Percentiles rank a stretch among this genome's conserved stretches.
These are phyloP conservation scores for Trametes gibbosa DNA, from an alignment of 768 basidiomycete species.

Conservation along the genomic window DNA sequence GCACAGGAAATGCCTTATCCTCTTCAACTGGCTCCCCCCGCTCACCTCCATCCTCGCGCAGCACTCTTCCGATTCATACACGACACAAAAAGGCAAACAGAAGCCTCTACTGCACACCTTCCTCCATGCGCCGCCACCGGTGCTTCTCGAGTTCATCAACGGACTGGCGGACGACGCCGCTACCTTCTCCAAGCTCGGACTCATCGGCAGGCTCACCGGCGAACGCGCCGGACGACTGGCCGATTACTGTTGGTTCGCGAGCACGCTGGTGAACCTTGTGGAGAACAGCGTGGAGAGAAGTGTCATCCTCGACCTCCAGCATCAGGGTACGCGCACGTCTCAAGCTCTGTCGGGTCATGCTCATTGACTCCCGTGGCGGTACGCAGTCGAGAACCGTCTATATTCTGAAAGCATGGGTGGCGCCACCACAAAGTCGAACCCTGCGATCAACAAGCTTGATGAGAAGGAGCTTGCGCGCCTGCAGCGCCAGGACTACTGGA, in stretches of 20 bases:
- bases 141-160: constrained; percentile 74
- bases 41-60: constrained; percentile 69
- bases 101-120: constrained; percentile 72
- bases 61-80: constrained; percentile 64
- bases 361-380: neutral
- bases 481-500: constrained; percentile 72
- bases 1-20: constrained; percentile 69
- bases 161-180: constrained; percentile 76
- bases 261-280: constrained; percentile 76
- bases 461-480: constrained; percentile 69
- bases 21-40: constrained; percentile 85
- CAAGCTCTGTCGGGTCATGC: neutral
- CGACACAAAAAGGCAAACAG: constrained; percentile 27
- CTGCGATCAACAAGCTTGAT: constrained; percentile 55
- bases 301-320: constrained; percentile 61
- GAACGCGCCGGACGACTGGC: constrained; percentile 71
- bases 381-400: constrained; percentile 65
- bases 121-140: constrained; percentile 78
- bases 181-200: constrained; percentile 69
- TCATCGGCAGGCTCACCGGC: constrained; percentile 63
- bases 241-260: constrained; percentile 84
- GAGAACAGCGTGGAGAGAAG: constrained; percentile 80
- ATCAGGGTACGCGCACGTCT: constrained; percentile 46
- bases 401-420: constrained; percentile 73
- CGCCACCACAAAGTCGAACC: constrained; percentile 66